Evolutionary conservation across 768 basidiomycete species (phyloP).

Genomic region (Pulveroboletus frians): DNA sequence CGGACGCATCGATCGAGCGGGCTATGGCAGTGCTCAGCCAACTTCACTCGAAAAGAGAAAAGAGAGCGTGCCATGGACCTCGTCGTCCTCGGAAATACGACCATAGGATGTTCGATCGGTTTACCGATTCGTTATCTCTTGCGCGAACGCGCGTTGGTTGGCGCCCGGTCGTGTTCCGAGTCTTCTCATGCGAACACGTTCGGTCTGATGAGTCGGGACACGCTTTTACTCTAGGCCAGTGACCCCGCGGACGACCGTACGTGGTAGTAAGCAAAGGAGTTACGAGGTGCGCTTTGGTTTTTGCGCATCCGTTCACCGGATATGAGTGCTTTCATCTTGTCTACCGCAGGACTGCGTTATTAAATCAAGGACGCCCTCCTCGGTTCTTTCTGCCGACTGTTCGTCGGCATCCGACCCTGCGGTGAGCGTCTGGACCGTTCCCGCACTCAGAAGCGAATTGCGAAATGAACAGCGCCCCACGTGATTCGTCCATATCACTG

Average conservation of each 20-base stretch:
- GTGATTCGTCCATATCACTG: constrained; percentile 13
- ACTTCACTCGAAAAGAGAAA: neutral
- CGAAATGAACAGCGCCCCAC: constrained; percentile 19
- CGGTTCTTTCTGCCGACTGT: neutral
- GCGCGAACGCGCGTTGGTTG: neutral
- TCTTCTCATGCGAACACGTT: neutral
- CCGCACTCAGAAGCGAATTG: neutral
- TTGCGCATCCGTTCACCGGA: constrained; percentile 7
- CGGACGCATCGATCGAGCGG: neutral
- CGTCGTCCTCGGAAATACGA: constrained; percentile 25
- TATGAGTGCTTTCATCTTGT: constrained; percentile 5
- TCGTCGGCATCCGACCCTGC: constrained; percentile 1
- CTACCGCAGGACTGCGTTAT: constrained; percentile 7
- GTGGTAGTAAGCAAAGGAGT: neutral
- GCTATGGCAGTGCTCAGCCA: neutral
- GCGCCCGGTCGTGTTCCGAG: neutral
- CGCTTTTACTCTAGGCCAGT: neutral
- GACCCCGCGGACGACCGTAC: neutral
- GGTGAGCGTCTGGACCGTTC: constrained; percentile 3
- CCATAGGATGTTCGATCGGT: constrained; percentile 3
- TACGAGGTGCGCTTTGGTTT: neutral
- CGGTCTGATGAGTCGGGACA: neutral
- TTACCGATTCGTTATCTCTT: constrained; percentile 4
- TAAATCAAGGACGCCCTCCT: neutral
- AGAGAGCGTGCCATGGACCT: neutral